Evolutionary conservation across 2,329 filamentous ascomycete genomes (phyloP).

Genomic region (Verticillium tricorpus): DNA sequence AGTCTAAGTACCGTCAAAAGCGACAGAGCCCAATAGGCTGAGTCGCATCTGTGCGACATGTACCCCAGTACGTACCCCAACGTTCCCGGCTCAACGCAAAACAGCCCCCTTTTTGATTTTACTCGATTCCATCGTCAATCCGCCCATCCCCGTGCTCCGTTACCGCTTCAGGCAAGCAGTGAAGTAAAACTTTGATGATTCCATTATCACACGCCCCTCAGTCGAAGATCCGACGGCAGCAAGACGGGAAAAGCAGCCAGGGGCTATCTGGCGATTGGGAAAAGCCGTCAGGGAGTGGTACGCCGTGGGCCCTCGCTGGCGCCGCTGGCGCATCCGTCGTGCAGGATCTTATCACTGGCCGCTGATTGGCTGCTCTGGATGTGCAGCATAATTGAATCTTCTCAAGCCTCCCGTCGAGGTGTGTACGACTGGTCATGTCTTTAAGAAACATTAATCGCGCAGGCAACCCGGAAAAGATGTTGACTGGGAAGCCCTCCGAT

Average conservation of each 20-base stretch:
- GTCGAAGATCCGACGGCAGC: neutral
- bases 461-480: slow-evolving; percentile 3
- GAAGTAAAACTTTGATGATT: slow-evolving; percentile 15
- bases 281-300: neutral
- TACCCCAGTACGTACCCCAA: neutral
- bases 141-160: slow-evolving; percentile 6
- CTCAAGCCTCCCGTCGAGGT: slow-evolving; percentile 8
- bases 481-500: neutral
- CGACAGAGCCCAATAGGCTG: neutral
- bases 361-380: slow-evolving; percentile 20
- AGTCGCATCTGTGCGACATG: neutral
- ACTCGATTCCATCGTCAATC: neutral
- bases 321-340: slow-evolving; percentile 11
- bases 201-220: slow-evolving; percentile 12
- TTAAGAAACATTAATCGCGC: slow-evolving; percentile 14
- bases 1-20: neutral
- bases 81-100: neutral
- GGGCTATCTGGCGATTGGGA: neutral
- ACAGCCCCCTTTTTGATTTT: neutral
- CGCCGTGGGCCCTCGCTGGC: neutral
- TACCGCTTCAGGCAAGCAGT: slow-evolving; percentile 6
- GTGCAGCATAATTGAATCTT: slow-evolving; percentile 29
- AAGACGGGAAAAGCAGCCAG: slow-evolving; percentile 1
- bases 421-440: slow-evolving; percentile 8
- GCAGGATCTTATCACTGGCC: slow-evolving; percentile 22